Conservation (phyloP, 257 asterid species). For the Ilex aquifolium region DNA sequence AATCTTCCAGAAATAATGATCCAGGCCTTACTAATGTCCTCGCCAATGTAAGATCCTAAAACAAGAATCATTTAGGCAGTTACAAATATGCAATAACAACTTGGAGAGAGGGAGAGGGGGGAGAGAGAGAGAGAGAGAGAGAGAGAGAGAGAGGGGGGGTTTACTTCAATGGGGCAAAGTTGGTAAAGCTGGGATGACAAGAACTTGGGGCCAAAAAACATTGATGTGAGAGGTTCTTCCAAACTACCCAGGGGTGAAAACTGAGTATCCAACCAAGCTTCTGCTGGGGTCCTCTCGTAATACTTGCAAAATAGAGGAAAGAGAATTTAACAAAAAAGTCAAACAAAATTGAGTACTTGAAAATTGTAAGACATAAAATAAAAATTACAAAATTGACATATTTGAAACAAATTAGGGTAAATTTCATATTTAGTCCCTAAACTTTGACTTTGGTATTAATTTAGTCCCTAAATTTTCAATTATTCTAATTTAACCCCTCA, state of each 20-base stretch:
- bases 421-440: too few species aligned
- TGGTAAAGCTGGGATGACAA: slow-evolving; percentile 30
- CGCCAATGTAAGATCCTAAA: slow-evolving; percentile 48
- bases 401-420: too few species aligned
- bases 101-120: background rate
- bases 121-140: background rate
- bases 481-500: too few species aligned
- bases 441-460: too few species aligned
- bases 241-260: slow-evolving; percentile 28
- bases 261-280: slow-evolving; percentile 39
- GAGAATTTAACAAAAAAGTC: too few species aligned
- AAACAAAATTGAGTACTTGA: too few species aligned
- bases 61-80: too few species aligned
- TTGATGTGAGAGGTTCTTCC: slow-evolving; percentile 27
- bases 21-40: slow-evolving; percentile 34
- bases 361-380: too few species aligned
- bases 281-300: slow-evolving; percentile 22
- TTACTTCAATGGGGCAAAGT: slow-evolving; percentile 37
- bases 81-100: too few species aligned
- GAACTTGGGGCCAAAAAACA: slow-evolving; percentile 35
- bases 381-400: too few species aligned
- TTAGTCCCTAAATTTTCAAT: too few species aligned
- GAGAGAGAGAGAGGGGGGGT: background rate
- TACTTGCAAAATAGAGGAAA: slow-evolving; percentile 10
- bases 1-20: slow-evolving; percentile 29